Evolutionary conservation across 2,329 filamentous ascomycete genomes (phyloP).

Genomic region (Fusarium pseudoanthophilum): DNA sequence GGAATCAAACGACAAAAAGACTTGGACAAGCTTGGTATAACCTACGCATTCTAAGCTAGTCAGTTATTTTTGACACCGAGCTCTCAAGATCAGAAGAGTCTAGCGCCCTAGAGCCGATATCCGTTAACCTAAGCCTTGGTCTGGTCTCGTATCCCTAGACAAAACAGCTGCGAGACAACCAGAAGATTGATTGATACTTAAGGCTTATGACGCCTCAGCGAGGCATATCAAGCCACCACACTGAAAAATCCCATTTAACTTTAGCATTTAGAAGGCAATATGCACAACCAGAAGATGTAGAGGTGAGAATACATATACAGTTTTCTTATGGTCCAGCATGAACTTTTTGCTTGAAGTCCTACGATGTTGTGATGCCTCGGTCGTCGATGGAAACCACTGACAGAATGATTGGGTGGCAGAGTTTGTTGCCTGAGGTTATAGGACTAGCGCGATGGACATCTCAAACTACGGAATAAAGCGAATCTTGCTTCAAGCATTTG

Average conservation of each 20-base stretch:
- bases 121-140: background rate
- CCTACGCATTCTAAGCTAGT: accelerated
- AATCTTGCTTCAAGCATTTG: background rate
- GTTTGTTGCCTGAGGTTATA: background rate
- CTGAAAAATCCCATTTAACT: too few relatives aligned
- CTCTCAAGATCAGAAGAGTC: background rate
- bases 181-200: too few relatives aligned
- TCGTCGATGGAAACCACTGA: background rate
- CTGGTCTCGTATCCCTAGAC: background rate
- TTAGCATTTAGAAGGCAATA: too few relatives aligned
- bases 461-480: background rate
- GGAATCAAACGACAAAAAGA: background rate
- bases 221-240: too few relatives aligned
- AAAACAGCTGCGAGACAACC: background rate
- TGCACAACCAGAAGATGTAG: background rate
- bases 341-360: accelerated
- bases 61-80: background rate
- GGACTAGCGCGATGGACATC: background rate
- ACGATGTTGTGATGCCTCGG: background rate
- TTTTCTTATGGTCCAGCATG: background rate
- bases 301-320: background rate
- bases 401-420: background rate
- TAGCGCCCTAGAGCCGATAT: background rate
- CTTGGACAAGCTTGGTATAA: accelerated
- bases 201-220: too few relatives aligned